Evolutionary conservation across 306 rosid species (phyloP).

Genomic region (Casuarina glauca): DNA sequence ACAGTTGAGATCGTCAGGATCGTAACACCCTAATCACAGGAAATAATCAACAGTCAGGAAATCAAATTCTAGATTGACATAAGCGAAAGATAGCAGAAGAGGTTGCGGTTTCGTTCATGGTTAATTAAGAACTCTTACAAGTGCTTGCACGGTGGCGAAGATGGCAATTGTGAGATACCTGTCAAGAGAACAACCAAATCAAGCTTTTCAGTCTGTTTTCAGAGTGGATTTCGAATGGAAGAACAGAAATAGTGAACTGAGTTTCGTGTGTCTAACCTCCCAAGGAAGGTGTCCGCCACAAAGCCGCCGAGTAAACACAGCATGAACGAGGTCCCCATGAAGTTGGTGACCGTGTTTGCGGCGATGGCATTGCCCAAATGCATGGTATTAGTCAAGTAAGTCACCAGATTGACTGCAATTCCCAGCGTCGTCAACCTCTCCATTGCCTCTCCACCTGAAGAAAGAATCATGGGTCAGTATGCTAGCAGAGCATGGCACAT

Average conservation of each 20-base stretch:
- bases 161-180: slow-evolving; percentile 88
- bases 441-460: slow-evolving; percentile 71
- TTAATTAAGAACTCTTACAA: slow-evolving; percentile 42
- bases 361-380: slow-evolving; percentile 89
- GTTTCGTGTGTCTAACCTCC: slow-evolving; percentile 44
- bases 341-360: slow-evolving; percentile 86
- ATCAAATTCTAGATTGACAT: no score
- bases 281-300: slow-evolving; percentile 83
- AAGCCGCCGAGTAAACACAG: slow-evolving; percentile 90
- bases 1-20: slow-evolving; percentile 74
- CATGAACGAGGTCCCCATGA: slow-evolving; percentile 89
- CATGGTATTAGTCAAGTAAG: slow-evolving; percentile 78
- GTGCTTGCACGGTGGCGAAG: slow-evolving; percentile 82
- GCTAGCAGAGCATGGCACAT: no score
- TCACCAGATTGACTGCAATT: slow-evolving; percentile 82
- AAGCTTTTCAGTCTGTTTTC: background rate
- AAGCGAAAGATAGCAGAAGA: background rate
- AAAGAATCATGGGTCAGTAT: background rate
- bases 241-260: background rate
- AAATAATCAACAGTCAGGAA: background rate
- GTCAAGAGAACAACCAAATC: background rate
- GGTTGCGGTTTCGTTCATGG: no score
- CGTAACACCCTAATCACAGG: slow-evolving; percentile 63
- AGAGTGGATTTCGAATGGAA: background rate
- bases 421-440: slow-evolving; percentile 91